A percentile compares a stretch with the other conserved stretches of the same genome.
phyloP scores from a whole-genome alignment of 2,329 filamentous ascomycete species.

The Aspergillus niger region DNA sequence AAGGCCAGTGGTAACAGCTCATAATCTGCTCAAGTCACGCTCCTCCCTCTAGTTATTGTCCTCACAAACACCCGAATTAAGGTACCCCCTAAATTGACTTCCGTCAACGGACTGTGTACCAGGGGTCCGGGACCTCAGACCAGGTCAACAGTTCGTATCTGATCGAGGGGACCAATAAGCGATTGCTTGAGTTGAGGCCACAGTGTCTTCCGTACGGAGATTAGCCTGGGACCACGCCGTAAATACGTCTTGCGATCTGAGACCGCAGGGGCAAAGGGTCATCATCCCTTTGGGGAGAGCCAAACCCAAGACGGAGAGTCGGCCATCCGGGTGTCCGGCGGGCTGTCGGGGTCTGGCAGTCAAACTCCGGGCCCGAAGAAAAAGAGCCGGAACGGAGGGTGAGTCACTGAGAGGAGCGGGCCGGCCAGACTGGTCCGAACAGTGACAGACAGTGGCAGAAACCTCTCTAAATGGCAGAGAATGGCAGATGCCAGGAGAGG shows the following conservation, averaged over 20 bases:
- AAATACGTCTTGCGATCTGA: background rate
- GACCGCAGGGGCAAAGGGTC: background rate
- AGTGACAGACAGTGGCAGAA: no score
- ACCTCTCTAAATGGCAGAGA: background rate
- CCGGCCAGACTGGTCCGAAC: background rate
- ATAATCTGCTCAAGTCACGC: background rate
- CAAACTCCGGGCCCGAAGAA: conserved; percentile 18
- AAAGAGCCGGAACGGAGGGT: conserved; percentile 16
- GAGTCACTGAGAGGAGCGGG: conserved; percentile 9
- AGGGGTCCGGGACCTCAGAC: background rate
- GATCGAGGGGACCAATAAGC: background rate
- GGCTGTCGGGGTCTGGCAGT: conserved; percentile 1
- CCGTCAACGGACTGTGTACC: background rate
- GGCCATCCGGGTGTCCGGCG: conserved; percentile 14
- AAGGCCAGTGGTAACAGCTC: background rate
- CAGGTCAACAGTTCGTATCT: background rate
- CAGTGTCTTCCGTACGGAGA: background rate
- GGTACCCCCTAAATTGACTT: background rate
- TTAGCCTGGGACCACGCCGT: background rate
- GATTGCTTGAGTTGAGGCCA: background rate
- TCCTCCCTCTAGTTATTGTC: background rate
- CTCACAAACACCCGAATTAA: background rate
- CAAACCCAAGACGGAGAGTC: conserved; percentile 5
- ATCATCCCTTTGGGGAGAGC: background rate
- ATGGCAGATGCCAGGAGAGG: conserved; percentile 10